These are phyloP conservation scores for Nakaseomyces nivariensis DNA, from an alignment of 1,139 yeast species.

Conservation along the genomic window DNA sequence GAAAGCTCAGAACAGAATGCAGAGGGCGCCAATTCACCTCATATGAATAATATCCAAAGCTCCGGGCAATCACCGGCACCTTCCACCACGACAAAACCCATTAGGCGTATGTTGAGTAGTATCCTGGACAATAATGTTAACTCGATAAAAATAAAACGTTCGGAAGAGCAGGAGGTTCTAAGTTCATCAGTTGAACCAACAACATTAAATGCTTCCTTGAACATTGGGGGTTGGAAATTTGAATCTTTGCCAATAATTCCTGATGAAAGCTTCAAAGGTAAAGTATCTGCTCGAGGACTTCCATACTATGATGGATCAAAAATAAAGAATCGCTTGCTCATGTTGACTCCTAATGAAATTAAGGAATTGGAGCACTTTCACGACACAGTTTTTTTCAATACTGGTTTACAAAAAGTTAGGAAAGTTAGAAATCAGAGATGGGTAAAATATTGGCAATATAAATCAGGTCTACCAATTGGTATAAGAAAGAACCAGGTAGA, in stretches of 20 bases:
- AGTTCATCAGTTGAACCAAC: neutral
- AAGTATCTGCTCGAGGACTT: slow-evolving; percentile 27
- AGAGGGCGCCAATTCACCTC: slow-evolving; percentile 3
- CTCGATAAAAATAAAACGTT: slow-evolving; percentile 8
- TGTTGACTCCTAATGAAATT: slow-evolving; percentile 25
- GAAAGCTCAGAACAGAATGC: slow-evolving; percentile 2
- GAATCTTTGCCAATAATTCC: slow-evolving; percentile 20
- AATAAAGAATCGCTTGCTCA: slow-evolving; percentile 15
- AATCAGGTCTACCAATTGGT: slow-evolving; percentile 31
- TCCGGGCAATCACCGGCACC: slow-evolving; percentile 8
- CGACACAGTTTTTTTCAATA: slow-evolving; percentile 30
- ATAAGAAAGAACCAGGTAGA: slow-evolving; percentile 19
- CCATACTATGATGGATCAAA: slow-evolving; percentile 25
- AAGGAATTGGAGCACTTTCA: slow-evolving; percentile 32
- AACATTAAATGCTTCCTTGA: slow-evolving; percentile 11
- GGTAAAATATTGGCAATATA: slow-evolving; percentile 33
- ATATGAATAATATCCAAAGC: slow-evolving; percentile 2
- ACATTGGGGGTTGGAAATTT: slow-evolving; percentile 29
- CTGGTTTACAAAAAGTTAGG: slow-evolving; percentile 27
- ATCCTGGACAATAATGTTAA: slow-evolving; percentile 11
- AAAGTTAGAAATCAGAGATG: slow-evolving; percentile 28
- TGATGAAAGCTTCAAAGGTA: slow-evolving; percentile 5
- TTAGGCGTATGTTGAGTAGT: slow-evolving; percentile 18
- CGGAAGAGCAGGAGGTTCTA: slow-evolving; percentile 10
- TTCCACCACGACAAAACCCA: slow-evolving; percentile 8